A percentile compares a stretch with the other conserved stretches of the same genome.
phyloP scores from a whole-genome alignment of 1,284 basidiomycete genomes.

The Rhodotorula sp. region DNA sequence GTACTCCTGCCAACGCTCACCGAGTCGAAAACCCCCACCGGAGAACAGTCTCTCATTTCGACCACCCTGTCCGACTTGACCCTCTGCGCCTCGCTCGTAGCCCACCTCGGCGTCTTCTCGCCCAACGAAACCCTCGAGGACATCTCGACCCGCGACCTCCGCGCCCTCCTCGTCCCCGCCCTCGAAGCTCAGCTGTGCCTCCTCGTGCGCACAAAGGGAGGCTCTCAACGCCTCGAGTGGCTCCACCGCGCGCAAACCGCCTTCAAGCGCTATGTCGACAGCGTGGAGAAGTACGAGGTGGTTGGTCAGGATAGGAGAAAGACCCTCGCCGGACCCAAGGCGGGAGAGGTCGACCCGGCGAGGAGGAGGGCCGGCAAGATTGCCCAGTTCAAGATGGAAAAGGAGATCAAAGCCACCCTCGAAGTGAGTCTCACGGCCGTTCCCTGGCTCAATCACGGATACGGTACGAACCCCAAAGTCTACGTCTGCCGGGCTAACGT shows the following conservation, averaged over 20 bases:
- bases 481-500: too few relatives aligned
- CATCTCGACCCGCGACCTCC: conserved; percentile 72
- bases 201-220: conserved; percentile 61
- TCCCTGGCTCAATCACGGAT: too few relatives aligned
- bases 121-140: conserved; percentile 82
- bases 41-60: conserved; percentile 21
- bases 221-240: conserved; percentile 60
- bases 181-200: conserved; percentile 69
- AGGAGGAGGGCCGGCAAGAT: conserved; percentile 80
- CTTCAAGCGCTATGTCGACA: conserved; percentile 58
- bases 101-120: conserved; percentile 69
- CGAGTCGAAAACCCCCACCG: background rate
- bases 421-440: conserved; percentile 56
- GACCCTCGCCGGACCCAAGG: conserved; percentile 23
- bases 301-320: conserved; percentile 60
- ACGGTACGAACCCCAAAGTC: background rate
- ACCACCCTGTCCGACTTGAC: conserved; percentile 38
- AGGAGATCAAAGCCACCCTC: conserved; percentile 67
- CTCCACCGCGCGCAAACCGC: conserved; percentile 58
- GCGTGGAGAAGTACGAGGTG: conserved; percentile 68
- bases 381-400: conserved; percentile 77
- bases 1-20: background rate
- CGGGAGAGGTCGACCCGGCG: conserved; percentile 57
- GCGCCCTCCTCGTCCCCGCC: conserved; percentile 76
- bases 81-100: conserved; percentile 45